A percentile compares a stretch with the other conserved stretches of the same genome.
Evolutionary conservation across 768 basidiomycete genomes (phyloP).

Genomic region (Cystobasidium tubakii): DNA sequence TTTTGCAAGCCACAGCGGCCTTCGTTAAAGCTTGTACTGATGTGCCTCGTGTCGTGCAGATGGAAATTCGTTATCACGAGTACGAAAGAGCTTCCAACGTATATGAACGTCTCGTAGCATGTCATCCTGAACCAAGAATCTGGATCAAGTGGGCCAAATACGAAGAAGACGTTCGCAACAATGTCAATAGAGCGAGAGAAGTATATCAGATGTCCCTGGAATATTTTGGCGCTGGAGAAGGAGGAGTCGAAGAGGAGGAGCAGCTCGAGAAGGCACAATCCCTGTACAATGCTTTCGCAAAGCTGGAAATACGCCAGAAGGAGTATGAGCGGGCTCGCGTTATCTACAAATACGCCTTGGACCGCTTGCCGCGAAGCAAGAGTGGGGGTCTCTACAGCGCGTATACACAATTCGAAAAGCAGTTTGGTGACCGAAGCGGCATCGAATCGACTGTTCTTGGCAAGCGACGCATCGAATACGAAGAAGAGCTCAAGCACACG

Average conservation of each 20-base stretch:
- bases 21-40: no score
- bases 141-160: constrained; percentile 66
- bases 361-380: constrained; percentile 84
- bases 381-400: constrained; percentile 79
- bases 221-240: constrained; percentile 60
- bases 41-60: constrained; percentile 35
- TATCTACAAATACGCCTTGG: constrained; percentile 98
- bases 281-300: constrained; percentile 85
- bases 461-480: constrained; percentile 96
- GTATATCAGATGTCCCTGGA: constrained; percentile 86
- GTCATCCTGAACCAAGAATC: constrained; percentile 61
- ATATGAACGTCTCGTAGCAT: constrained; percentile 74
- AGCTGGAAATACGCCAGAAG: constrained; percentile 93
- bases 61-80: constrained; percentile 89
- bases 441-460: constrained; percentile 91
- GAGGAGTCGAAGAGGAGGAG: constrained; percentile 61
- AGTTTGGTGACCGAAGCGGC: constrained; percentile 79
- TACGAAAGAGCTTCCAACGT: constrained; percentile 83
- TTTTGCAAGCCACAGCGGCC: no score
- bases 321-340: constrained; percentile 94
- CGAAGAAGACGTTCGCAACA: constrained; percentile 59
- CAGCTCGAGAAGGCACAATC: constrained; percentile 85
- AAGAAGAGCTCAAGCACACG: constrained; percentile 87
- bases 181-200: constrained; percentile 68
- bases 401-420: constrained; percentile 97